Base-by-base conservation (phyloP, 2,329 filamentous ascomycete genomes). In the Stromatinia cepivora region DNA sequence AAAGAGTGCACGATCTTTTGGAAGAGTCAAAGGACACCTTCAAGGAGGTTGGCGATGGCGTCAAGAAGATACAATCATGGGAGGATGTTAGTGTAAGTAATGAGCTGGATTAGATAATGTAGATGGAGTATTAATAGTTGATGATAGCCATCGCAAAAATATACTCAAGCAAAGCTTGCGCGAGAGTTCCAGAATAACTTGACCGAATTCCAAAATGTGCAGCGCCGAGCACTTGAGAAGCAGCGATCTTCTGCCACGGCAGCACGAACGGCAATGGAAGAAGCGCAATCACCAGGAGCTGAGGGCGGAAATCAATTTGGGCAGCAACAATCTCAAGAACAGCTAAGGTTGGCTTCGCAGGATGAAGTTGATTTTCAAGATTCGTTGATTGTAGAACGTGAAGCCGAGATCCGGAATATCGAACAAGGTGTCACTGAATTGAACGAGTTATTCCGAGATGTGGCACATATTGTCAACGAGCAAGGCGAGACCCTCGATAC, bases 351-450 rank as follows among this genome's bases (percentile, higher is more conserved):
- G 11, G 95, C 94, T 1, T 87, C 92, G 39, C 95, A 99, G 79
- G 90, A 93, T 75, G 96, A 99, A 78, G 95, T 99, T 56, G 94
- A 99, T 79, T 99, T 97, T 82, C 95, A 99, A 78, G 95, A 99
- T 75, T 90, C 91, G 22, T 84, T 99, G 70, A 99, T 99, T 78
- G 90, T 96, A 71, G 94, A 99, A 84, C 93, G 96, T 67, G 95
- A 99, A 80, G 89, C 93, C 69, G 95, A 99, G 82, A 99, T 99
- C 74, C 90, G 94, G 72, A 96, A 97, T 79, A 99, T 99, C 76
- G 95, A 98, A 82, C 94, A 97, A 80, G 93, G 92, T 68, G 95
- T 99, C 9, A 92, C 92, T 68, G 95, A 99, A 77, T 83, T 99
- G 72, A 99, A 99, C 77, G 95, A 98, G 77, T 86, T 99, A 56